Percentiles rank a stretch among this genome's conserved stretches.
These are phyloP conservation scores for Chlorella sorokiniana DNA, from an alignment of 139 green algal species.

Conservation along the genomic window DNA sequence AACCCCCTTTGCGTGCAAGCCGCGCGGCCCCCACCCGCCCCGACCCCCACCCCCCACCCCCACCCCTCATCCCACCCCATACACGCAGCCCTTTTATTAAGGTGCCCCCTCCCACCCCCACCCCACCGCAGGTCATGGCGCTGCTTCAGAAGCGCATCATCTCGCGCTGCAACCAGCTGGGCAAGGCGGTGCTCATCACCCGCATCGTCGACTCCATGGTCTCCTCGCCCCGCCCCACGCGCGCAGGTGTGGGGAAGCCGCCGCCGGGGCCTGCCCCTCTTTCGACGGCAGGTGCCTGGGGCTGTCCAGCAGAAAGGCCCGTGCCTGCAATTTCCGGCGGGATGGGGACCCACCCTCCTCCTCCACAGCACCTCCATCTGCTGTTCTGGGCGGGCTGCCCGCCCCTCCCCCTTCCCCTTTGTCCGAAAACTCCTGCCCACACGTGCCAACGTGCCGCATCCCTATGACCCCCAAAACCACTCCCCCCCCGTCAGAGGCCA, in stretches of 20 bases:
- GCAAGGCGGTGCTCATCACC: constrained; percentile 87
- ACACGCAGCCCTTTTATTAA: constrained; percentile 64
- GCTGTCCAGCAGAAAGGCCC: too few species aligned
- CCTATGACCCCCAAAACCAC: too few species aligned
- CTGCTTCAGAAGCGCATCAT: constrained; percentile 66
- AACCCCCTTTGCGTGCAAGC: too few species aligned
- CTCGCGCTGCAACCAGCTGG: constrained; percentile 56
- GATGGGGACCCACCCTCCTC: too few species aligned
- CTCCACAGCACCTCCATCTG: too few species aligned
- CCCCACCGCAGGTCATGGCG: constrained; percentile 75
- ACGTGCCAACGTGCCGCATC: not conserved
- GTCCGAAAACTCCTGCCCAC: too few species aligned
- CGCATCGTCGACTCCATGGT: constrained; percentile 92
- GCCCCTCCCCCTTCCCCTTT: too few species aligned
- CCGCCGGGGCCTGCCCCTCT: too few species aligned
- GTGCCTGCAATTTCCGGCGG: too few species aligned
- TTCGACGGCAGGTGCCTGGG: too few species aligned
- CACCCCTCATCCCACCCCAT: not conserved
- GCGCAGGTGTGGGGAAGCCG: constrained; percentile 67
- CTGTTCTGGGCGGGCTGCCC: too few species aligned
- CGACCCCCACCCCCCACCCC: not conserved
- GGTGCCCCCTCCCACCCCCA: constrained; percentile 57
- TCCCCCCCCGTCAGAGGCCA: constrained; percentile 47
- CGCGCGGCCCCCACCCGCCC: too few species aligned
- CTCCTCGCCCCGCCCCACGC: constrained; percentile 46